Percentiles rank a stretch among this genome's conserved stretches.
phyloP scores from a whole-genome alignment of 495 filamentous ascomycete species.

The Terfezia boudieri region DNA sequence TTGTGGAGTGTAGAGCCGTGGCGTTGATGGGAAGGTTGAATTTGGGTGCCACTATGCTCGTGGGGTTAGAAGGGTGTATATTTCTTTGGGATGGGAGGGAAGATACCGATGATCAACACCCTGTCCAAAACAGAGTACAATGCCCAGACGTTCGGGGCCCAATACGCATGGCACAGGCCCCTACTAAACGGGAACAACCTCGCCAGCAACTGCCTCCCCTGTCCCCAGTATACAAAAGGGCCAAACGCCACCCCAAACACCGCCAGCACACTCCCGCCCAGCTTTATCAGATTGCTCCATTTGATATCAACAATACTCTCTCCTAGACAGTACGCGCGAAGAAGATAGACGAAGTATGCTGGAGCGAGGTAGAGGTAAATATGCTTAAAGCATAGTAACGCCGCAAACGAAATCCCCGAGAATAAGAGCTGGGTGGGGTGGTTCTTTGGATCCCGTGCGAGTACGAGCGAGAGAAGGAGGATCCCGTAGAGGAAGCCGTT shows the following conservation, averaged over 20 bases:
- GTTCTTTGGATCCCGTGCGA: slow-evolving; percentile 35
- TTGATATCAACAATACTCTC: slow-evolving; percentile 50
- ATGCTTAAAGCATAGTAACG: slow-evolving; percentile 80
- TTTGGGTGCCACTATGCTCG: slow-evolving; percentile 45
- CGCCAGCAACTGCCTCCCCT: slow-evolving; percentile 67
- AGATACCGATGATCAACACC: slow-evolving; percentile 48
- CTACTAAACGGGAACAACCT: slow-evolving; percentile 85
- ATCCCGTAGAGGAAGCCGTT: slow-evolving; percentile 92
- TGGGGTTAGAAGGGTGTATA: slow-evolving; percentile 9
- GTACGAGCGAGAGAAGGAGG: slow-evolving; percentile 59
- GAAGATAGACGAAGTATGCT: slow-evolving; percentile 83
- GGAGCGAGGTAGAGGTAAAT: slow-evolving; percentile 95
- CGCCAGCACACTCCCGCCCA: slow-evolving; percentile 45
- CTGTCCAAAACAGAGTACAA: slow-evolving; percentile 85
- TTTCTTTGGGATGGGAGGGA: background rate
- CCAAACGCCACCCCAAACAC: slow-evolving; percentile 76
- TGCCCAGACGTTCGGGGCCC: slow-evolving; percentile 95
- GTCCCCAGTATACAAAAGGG: slow-evolving; percentile 64
- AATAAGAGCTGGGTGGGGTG: slow-evolving; percentile 44
- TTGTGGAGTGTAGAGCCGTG: slow-evolving; percentile 65
- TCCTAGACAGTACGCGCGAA: slow-evolving; percentile 73
- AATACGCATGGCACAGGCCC: slow-evolving; percentile 90
- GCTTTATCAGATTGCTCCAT: slow-evolving; percentile 56
- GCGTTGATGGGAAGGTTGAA: slow-evolving; percentile 48
- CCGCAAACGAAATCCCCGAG: slow-evolving; percentile 65